Conservation (phyloP, 352 stramenopile species). For the Peronospora belbahrii region DNA sequence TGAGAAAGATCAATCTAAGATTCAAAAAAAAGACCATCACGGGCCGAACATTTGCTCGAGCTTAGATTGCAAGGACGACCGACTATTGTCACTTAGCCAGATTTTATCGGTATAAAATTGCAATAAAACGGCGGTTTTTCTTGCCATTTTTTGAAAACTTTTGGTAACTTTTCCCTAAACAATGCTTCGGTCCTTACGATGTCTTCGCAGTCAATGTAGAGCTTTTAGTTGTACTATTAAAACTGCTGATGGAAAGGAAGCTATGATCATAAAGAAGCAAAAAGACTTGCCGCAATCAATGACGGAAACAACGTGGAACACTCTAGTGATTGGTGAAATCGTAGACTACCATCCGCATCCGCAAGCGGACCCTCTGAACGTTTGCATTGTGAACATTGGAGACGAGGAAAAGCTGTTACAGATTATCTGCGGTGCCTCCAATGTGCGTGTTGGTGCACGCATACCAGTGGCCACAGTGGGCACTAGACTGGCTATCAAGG, state of each 20-base stretch:
- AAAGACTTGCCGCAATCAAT: slow-evolving; percentile 16
- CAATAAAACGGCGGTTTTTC: too few relatives aligned
- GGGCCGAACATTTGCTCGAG: slow-evolving; percentile 84
- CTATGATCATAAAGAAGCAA: slow-evolving; percentile 11
- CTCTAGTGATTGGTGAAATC: slow-evolving; percentile 67
- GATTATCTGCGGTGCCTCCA: slow-evolving; percentile 71
- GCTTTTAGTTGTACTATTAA: slow-evolving; percentile 11
- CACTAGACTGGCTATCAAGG: slow-evolving; percentile 49
- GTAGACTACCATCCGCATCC: slow-evolving; percentile 49
- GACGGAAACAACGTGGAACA: slow-evolving; percentile 51
- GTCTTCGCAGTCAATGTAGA: slow-evolving; percentile 4
- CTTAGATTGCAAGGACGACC: slow-evolving; percentile 28
- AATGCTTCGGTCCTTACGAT: slow-evolving; percentile 17
- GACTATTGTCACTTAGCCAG: background rate
- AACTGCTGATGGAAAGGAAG: background rate
- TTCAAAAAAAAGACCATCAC: slow-evolving; percentile 89
- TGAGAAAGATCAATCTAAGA: slow-evolving; percentile 84
- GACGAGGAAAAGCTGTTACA: slow-evolving; percentile 51
- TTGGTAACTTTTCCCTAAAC: too few relatives aligned
- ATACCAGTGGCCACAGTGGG: slow-evolving; percentile 66
- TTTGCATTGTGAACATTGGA: slow-evolving; percentile 60
- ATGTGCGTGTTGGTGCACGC: slow-evolving; percentile 45
- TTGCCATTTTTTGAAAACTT: too few relatives aligned
- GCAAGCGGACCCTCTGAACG: slow-evolving; percentile 52
- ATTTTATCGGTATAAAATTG: slow-evolving; percentile 4